These are phyloP conservation scores for Candida saitoana DNA, from an alignment of 805 yeast species.

Conservation along the genomic window DNA sequence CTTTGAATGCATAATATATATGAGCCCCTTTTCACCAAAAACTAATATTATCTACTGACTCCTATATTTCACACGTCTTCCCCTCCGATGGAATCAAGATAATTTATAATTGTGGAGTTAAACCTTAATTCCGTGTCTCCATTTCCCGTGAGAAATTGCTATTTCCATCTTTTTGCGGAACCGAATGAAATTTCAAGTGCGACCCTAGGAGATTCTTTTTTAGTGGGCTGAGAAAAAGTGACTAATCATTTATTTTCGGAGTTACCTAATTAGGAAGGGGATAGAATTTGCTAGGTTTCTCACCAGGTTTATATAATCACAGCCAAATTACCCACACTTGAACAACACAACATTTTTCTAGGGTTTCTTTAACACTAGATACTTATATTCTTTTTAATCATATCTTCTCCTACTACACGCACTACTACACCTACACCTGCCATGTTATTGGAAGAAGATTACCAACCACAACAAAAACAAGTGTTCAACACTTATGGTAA, in stretches of 20 bases:
- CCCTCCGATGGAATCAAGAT: too few species aligned
- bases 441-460: neutral
- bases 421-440: neutral
- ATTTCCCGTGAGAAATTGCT: too few species aligned
- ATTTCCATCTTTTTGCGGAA: too few species aligned
- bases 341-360: neutral
- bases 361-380: too few species aligned
- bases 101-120: too few species aligned
- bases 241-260: neutral
- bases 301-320: neutral
- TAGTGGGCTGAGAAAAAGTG: too few species aligned
- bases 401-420: neutral
- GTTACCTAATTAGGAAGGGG: neutral
- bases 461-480: constrained; percentile 1
- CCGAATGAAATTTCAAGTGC: neutral
- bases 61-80: too few species aligned
- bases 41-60: too few species aligned
- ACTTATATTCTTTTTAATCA: neutral
- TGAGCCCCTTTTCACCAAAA: too few species aligned
- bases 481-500: constrained; percentile 36
- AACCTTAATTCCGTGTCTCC: too few species aligned
- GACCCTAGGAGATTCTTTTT: too few species aligned
- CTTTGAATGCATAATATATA: too few species aligned
- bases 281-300: constrained; percentile 1
- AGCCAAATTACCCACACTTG: neutral